Evolutionary conservation across 495 filamentous ascomycete species (phyloP).

Genomic region (Daldinia grandis): DNA sequence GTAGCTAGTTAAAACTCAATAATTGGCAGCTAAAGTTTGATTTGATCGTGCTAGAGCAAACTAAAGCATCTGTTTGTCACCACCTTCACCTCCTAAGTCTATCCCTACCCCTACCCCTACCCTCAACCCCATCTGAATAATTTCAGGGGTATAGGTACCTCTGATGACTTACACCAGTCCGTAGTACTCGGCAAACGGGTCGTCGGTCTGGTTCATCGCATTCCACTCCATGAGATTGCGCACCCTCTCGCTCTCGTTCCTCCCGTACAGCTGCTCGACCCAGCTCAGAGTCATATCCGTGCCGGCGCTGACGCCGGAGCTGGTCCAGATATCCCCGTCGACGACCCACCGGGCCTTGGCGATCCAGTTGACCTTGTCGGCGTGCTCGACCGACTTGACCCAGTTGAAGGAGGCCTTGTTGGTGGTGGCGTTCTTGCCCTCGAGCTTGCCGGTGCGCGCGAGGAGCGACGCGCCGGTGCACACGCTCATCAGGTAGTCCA

Average conservation of each 20-base stretch:
- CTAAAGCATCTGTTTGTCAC: no score
- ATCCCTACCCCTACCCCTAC: no score
- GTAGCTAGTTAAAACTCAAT: no score
- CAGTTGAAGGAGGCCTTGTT: conserved; percentile 38
- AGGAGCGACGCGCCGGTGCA: conserved; percentile 38
- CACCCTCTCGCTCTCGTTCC: conserved; percentile 30
- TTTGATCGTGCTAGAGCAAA: no score
- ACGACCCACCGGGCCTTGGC: conserved; percentile 37
- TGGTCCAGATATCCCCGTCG: conserved; percentile 37
- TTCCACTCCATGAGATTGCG: conserved; percentile 35
- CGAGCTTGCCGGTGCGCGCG: conserved; percentile 35
- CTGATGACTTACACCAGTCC: conserved; percentile 17
- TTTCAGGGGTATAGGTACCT: no score
- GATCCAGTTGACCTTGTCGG: conserved; percentile 35
- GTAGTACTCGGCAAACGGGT: conserved; percentile 38
- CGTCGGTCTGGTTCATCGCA: conserved; percentile 28
- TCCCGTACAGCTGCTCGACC: conserved; percentile 33
- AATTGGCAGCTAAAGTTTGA: no score
- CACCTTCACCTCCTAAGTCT: no score
- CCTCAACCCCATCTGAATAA: no score
- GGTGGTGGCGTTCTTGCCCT: conserved; percentile 30
- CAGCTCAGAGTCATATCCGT: conserved; percentile 37
- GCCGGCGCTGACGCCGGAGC: conserved; percentile 38
- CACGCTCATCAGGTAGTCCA: conserved; percentile 35
- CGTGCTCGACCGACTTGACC: conserved; percentile 29